These are phyloP conservation scores for Debaryomyces robertsiae DNA, from an alignment of 1,139 yeast species.

Conservation along the genomic window DNA sequence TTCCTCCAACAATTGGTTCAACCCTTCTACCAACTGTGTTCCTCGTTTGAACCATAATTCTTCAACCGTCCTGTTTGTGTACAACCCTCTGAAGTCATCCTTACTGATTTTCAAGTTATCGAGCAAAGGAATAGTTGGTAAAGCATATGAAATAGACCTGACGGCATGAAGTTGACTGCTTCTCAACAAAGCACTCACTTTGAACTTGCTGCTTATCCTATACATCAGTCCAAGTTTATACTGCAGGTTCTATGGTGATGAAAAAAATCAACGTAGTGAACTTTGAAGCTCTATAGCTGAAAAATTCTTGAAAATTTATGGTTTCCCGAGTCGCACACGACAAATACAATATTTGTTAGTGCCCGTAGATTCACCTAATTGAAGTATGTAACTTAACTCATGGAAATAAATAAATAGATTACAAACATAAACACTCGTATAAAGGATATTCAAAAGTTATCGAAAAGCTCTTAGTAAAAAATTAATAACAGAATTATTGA, in stretches of 20 bases:
- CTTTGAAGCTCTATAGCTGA: neutral
- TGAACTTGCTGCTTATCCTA: slow-evolving; percentile 16
- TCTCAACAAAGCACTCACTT: slow-evolving; percentile 6
- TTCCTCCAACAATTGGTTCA: slow-evolving; percentile 45
- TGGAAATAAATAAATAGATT: slow-evolving; percentile 1
- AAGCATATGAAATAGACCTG: slow-evolving; percentile 29
- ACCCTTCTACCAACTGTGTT: slow-evolving; percentile 44
- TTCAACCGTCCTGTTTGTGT: slow-evolving; percentile 51
- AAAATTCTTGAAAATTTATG: slow-evolving; percentile 7
- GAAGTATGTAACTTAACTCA: slow-evolving; percentile 1
- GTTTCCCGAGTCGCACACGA: slow-evolving; percentile 2
- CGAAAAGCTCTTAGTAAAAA: neutral
- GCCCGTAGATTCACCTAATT: neutral
- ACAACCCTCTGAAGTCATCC: slow-evolving; percentile 55
- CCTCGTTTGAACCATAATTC: slow-evolving; percentile 66
- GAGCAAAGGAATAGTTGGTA: slow-evolving; percentile 35
- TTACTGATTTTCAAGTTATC: slow-evolving; percentile 34
- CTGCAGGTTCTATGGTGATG: neutral
- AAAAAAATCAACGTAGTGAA: neutral
- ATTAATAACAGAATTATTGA: slow-evolving; percentile 6
- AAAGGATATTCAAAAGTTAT: neutral
- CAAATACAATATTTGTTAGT: too few relatives aligned
- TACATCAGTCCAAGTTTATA: slow-evolving; percentile 12
- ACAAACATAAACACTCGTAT: slow-evolving; percentile 1
- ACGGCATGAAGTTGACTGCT: slow-evolving; percentile 7